Evolutionary conservation across 2,329 filamentous ascomycete species (phyloP), one percentile per base, ranked within the genome.

Genomic region (Fusarium algeriense): DNA sequence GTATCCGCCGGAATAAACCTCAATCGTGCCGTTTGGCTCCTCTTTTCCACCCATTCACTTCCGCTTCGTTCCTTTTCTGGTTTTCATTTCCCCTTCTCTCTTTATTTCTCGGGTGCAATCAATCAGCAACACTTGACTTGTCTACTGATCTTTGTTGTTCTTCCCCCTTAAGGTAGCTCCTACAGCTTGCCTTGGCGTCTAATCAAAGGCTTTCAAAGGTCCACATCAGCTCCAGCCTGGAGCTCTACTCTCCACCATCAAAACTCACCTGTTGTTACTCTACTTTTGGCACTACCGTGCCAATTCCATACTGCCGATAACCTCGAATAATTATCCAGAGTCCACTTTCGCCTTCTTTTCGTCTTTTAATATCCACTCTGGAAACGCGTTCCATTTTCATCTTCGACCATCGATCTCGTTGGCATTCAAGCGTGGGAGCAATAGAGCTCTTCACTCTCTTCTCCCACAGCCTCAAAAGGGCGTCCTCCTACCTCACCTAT

Each of bases 221-320:
- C 75, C 75, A 77, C 75, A 73, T 67, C 70, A 77, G 75, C 75
- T 77, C 70, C 70, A 76, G 72, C 50, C 67, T 64, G 44, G 63
- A 73, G 70, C 75, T 77, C 72, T 76, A 68, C 75, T 77, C 75
- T 76, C 75, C 73, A 77, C 75, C 56, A 60, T 61, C 57, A 64
- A 65, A 68, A 70, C 70, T 75, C 64, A 56, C 71, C 67, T 56
- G 65, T 67, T 70, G 73, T 62, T 60, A 67, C 69, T 76, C 61
- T 66, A 60, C 65, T 67, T 46, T 62, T 60, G 50, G 48, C 67
- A 60, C 66, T 67, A 55, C 64, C 67, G 60, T 68, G 37, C 44
- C 67, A 59, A 52, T 41, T 61, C 64, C 60, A 66, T 72, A 65
- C 61, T 73, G 48, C 70, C 61, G 70, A 68, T 58, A 67, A 59